These are phyloP conservation scores for Steccherinum ochraceum DNA, from an alignment of 768 basidiomycete genomes.

Conservation along the genomic window DNA sequence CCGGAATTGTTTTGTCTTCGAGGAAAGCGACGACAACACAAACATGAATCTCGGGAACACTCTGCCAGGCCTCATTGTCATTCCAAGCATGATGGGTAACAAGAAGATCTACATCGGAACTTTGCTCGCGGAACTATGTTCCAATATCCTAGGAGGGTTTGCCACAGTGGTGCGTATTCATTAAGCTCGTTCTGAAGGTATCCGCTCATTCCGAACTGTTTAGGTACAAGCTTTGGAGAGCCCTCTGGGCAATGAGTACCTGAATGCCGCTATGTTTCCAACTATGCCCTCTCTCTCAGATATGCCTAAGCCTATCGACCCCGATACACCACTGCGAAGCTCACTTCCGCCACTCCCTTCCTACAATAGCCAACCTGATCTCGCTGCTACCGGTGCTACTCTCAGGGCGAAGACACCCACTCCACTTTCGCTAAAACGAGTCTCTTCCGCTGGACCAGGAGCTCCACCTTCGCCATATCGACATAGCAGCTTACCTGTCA, in stretches of 20 bases:
- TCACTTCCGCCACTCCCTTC: slow-evolving; percentile 40
- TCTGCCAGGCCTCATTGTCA: slow-evolving; percentile 62
- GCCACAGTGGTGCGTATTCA: slow-evolving; percentile 64
- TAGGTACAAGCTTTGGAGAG: slow-evolving; percentile 79
- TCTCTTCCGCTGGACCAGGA: slow-evolving; percentile 40
- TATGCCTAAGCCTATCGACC: slow-evolving; percentile 50
- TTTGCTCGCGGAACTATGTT: slow-evolving; percentile 82
- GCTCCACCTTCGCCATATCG: slow-evolving; percentile 32
- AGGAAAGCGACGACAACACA: slow-evolving; percentile 52
- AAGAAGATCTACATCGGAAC: slow-evolving; percentile 86
- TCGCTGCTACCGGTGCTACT: slow-evolving; percentile 22
- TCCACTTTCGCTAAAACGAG: slow-evolving; percentile 41
- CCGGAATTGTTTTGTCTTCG: slow-evolving; percentile 81
- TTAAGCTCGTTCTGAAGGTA: background rate
- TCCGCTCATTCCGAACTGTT: background rate
- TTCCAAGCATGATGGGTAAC: slow-evolving; percentile 83
- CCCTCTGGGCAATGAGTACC: slow-evolving; percentile 78
- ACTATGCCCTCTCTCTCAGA: slow-evolving; percentile 54
- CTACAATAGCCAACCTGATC: slow-evolving; percentile 52
- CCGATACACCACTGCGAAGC: slow-evolving; percentile 32
- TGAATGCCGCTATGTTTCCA: slow-evolving; percentile 66
- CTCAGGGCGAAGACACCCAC: slow-evolving; percentile 22
- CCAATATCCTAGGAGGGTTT: slow-evolving; percentile 80
- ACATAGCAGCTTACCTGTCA: slow-evolving; percentile 47
- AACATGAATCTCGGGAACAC: slow-evolving; percentile 51